Evolutionary conservation across 164 flowering plant genomes (phyloP).

Genomic region (Dillenia suffruticosa): DNA sequence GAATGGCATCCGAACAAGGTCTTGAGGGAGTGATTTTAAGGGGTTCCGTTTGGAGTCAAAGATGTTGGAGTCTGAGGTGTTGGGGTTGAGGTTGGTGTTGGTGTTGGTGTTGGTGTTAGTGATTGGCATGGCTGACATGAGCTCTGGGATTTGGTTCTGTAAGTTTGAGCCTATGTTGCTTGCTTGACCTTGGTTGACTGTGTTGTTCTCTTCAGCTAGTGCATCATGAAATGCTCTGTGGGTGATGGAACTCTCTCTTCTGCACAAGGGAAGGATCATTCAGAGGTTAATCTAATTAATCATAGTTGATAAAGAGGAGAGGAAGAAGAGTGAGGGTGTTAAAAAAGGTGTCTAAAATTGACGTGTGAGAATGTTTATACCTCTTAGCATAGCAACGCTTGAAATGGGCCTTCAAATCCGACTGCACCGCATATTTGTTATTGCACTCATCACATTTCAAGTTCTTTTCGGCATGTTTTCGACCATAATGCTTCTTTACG

Average conservation of each 20-base stretch:
- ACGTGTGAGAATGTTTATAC: constrained; percentile 1
- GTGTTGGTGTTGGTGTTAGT: constrained; percentile 1
- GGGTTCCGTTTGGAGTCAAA: constrained; percentile 40
- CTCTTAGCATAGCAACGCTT: constrained; percentile 68
- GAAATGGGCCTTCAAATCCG: constrained; percentile 74
- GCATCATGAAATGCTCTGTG: constrained; percentile 78
- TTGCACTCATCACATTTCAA: constrained; percentile 79
- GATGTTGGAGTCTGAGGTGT: constrained; percentile 26
- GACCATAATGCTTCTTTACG: constrained; percentile 64
- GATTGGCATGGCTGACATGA: constrained; percentile 25
- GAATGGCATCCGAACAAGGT: constrained; percentile 48
- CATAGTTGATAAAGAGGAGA: no score
- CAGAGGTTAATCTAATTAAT: no score
- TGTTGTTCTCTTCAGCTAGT: constrained; percentile 61
- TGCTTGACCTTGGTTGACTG: constrained; percentile 42
- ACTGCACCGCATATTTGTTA: constrained; percentile 66
- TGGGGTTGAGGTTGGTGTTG: background rate
- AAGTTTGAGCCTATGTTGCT: constrained; percentile 20
- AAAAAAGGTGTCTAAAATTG: no score
- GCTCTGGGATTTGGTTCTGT: constrained; percentile 24
- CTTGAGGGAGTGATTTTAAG: constrained; percentile 44
- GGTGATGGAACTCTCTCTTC: constrained; percentile 69
- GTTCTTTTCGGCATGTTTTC: constrained; percentile 75
- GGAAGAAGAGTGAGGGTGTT: no score
- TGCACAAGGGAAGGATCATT: constrained; percentile 15